Base-by-base conservation (phyloP, 176 grass and related monocot species). In the Triticum monococcum region DNA sequence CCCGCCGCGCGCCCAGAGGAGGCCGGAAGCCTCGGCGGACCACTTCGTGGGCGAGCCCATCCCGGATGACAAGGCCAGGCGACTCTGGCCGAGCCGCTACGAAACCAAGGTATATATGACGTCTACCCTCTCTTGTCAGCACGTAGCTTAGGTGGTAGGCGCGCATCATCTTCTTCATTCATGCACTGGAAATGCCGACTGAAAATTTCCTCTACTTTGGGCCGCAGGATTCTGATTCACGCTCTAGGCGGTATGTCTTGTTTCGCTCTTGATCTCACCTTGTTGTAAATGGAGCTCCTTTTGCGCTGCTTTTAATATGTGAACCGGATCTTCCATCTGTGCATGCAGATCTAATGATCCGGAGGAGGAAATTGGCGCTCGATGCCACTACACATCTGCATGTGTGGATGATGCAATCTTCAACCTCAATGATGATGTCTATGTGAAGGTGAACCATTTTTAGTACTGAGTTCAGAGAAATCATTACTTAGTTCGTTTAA, bases 361-460 rank as follows among this genome's bases (percentile, higher is more conserved):
- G 40, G 65, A 88, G 0, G 82, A 91, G 50, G 73, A 86, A 0
- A 14, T 84, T 5, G 60, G 57, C 5, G 89, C 82, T 28, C 85
- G 48, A 43, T 62, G 84, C 13, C 91, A 91, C 80, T 96, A 93
- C 77, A 54, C 1, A 17, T 37, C 52, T 64, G 89, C 82, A 22
- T 93, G 57, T 32, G 91, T 96, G 10, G 89, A 96, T 62, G 64
- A 84, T 30, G 26, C 84, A 14, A 78, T 83, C 3, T 96, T 89
- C 68, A 56, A 90, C 9, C 84, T 96, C 18, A 52, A 79, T 77
- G 94, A 93, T 25, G 87, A 93, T 83, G 94, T 88, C 13, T 90
- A 84, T 79, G 89, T 93, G 23, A 91, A 93, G 87, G 94, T 96
- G 72, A 85, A 50, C 69, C 43, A 37, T 35, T 40, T 54, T 5